Evolutionary conservation across 2,329 filamentous ascomycete species (phyloP), one percentile per base, ranked within the genome.

Genomic region (Pseudopithomyces chartarum): DNA sequence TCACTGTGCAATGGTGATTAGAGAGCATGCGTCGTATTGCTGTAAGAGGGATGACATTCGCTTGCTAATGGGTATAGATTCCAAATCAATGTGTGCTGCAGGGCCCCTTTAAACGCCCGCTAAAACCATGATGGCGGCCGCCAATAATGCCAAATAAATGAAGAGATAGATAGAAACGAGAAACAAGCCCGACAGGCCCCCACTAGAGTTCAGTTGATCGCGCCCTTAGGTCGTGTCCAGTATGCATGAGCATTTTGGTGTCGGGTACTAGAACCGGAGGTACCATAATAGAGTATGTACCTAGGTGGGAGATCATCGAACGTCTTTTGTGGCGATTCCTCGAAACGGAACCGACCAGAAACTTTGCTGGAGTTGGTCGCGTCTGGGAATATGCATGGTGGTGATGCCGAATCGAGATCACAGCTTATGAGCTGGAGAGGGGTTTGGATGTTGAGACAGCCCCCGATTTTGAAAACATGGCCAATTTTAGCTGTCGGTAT

Each of bases 401-500:
- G n/a, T 15, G 8, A 17, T 40, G 34, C 38, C 13, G 4, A 17
- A 6, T 17, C 11, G 15, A 40, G 10, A 4, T 17, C 34, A 19
- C 13, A 17, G 38, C n/a, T 40, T n/a, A 36, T 1, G 39, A 33
- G 17, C 23, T 29, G n/a, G 47, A 49, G 2, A 39, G 19, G 6
- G 34, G 11, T 38, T 51, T 51, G n/a, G 48, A 20, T 19, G 23
- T 38, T 6, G 40, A 38, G 2, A 38, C 15, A 39, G 8, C 26
- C 23, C n/a, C 32, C 4, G 66, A 62, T 87, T 63, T 71, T 11
- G 61, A 65, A 50, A 75, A 73, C 4, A 75, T 60, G 22, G 66
- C 64, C 11, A 68, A 56, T 53, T 71, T 75, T 34, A 75, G 59
- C 44, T 69, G 67, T 55, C 58, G 63, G 56, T 75, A 75, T 17